Base-by-base conservation (phyloP, 2,329 filamentous ascomycete genomes). In the Fusarium zealandicum region DNA sequence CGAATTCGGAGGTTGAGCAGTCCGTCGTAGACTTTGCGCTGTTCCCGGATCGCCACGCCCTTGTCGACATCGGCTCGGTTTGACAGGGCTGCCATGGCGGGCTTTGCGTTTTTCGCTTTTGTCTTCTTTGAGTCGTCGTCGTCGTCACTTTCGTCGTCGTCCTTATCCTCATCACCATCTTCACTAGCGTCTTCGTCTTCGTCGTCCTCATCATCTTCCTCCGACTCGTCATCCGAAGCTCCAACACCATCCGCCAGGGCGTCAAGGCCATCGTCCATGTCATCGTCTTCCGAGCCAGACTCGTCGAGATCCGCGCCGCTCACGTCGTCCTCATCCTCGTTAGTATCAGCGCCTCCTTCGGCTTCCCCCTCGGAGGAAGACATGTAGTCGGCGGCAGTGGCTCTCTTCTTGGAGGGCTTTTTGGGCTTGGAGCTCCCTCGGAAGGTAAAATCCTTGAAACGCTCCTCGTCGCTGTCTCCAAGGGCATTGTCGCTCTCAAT, bases 1-100 rank as follows among this genome's bases (percentile, higher is more conserved):
- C 93, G 90, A 69, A 99, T 97, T 16, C 95, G 87, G 12, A 92
- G 84, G 75, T 96, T 96, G 27, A 99, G 82, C 1, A 98, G 83
- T 1, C 90, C 85, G 65, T 98, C 93, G 69, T 96, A 99, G 1
- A 88, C 86, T 57, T 88, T 88, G 44, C 92, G 86, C 75, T 99
- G 95, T 51, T 87, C 80, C 66, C 92, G 93, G 31, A 99, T 90
- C 0, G 93, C 93, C 48, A 83, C 77, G 11, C 95, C 95, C 74
- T 98, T 98, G 35, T 88, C 85, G 5, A 89, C 86, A 70, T 98
- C 95, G 18, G 65, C 54, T 38, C 65, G 63, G 39, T 63, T 72
- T 38, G 72, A 71, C 12, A 70, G 48, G 12, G 66, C 69, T n/a
- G 64, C 67, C 46, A 70, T 49, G 14, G 64, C 59, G 6, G 70